These are phyloP conservation scores for Talaromyces piceae DNA, from an alignment of 2,329 filamentous ascomycete species.

Conservation along the genomic window DNA sequence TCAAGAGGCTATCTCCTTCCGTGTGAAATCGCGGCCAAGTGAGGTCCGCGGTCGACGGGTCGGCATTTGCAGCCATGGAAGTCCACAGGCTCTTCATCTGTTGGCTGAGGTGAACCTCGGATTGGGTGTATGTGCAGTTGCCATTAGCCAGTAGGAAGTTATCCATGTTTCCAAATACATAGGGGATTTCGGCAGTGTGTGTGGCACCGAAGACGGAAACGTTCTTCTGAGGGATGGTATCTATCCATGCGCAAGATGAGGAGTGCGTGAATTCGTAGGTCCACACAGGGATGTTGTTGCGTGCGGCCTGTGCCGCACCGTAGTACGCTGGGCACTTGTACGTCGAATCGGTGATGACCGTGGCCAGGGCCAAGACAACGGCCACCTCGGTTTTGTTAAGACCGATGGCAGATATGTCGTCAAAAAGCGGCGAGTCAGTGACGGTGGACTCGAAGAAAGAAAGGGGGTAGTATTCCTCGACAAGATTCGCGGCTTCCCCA, in stretches of 20 bases:
- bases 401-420: not conserved
- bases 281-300: slow-evolving; percentile 14
- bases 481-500: slow-evolving; percentile 11
- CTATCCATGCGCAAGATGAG: slow-evolving; percentile 16
- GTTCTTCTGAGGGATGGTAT: slow-evolving; percentile 1
- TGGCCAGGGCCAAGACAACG: slow-evolving; percentile 13
- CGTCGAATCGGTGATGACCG: slow-evolving; percentile 3
- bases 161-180: slow-evolving; percentile 12
- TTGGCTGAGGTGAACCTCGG: slow-evolving; percentile 12
- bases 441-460: slow-evolving; percentile 8
- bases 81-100: slow-evolving; percentile 17
- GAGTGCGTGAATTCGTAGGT: slow-evolving; percentile 17
- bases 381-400: slow-evolving; percentile 2
- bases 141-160: not conserved
- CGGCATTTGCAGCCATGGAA: slow-evolving; percentile 15
- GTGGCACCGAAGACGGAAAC: slow-evolving; percentile 8
- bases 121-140: slow-evolving; percentile 12
- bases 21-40: slow-evolving; percentile 14
- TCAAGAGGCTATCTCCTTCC: not conserved
- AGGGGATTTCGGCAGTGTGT: slow-evolving; percentile 11
- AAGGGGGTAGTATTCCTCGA: slow-evolving; percentile 13
- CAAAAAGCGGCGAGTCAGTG: not conserved
- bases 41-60: slow-evolving; percentile 10
- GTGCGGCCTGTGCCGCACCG: slow-evolving; percentile 5
- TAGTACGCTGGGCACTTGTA: slow-evolving; percentile 15